Evolutionary conservation across 139 green algal species (phyloP), one percentile per base, ranked within the genome.

Genomic region (Parachlorella kessleri): DNA sequence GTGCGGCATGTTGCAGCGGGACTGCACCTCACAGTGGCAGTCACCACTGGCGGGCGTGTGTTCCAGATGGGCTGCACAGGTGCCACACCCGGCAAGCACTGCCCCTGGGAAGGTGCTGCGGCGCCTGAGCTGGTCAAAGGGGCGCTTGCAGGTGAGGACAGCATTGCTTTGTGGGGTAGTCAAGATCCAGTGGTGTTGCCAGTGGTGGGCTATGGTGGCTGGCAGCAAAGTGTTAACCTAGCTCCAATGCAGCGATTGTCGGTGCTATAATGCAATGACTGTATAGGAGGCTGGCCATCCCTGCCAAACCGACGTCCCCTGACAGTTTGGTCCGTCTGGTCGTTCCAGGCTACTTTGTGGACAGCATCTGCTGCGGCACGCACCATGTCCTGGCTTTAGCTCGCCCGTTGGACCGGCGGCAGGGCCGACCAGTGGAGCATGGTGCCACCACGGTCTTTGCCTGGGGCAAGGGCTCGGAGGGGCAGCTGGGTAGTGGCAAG

Each of bases 11-110:
- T 96, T 21, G 91, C 85, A 6, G 94, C 90, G 30, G 93, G 93
- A 3, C 86, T 90, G 7, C 94, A 93, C 76, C 87, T 97, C 38
- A 97, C 93, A 0, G 84, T 96, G 1, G 93, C 89, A 3, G 59
- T 95, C 6, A 94, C 89, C 1, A 73, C 76, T 9, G 87, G 90
- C 54, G 93, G 93, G 0, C 63, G 76, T 9, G 88, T 95, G 24
- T 94, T 83, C 69, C 93, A 97, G 81, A 94, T 95, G 91, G 93
- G 93, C 14, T 67, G 72, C 66, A 97, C 90, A 5, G 93, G 91
- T 4, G 90, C 90, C 3, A 72, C 32, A 8, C 35, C 66, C 21
- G 53, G 37, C 32, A 67, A 66, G n/a, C 30, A 42, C 35, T 74
- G 72, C 64, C 76, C 83, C 79, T 90, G 90, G 90, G 89, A 91